These are phyloP conservation scores for Solanum pimpinellifolium DNA, from an alignment of 257 asterid species.

Conservation along the genomic window DNA sequence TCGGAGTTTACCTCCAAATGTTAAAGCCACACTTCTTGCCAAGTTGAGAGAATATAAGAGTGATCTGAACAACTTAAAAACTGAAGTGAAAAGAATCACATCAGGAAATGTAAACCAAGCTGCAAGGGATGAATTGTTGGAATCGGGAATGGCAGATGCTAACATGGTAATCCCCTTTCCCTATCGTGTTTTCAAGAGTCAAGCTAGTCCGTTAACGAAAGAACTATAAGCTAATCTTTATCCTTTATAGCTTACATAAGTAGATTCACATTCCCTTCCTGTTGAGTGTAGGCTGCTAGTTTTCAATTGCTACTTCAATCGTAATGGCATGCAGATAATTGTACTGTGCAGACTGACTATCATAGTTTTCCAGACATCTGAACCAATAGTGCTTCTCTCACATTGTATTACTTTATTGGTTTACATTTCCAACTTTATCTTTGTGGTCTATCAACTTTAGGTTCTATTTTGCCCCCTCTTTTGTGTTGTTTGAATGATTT, in stretches of 20 bases:
- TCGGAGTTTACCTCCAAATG: slow-evolving; percentile 66
- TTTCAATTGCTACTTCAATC: not conserved
- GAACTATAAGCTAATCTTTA: not conserved
- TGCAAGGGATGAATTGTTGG: slow-evolving; percentile 58
- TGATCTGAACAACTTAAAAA: slow-evolving; percentile 69
- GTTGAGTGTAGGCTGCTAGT: not conserved
- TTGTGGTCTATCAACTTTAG: not conserved
- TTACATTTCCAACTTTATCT: not conserved
- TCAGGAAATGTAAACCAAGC: slow-evolving; percentile 42
- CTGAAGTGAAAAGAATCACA: slow-evolving; percentile 64
- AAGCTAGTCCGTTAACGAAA: not conserved
- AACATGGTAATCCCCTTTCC: slow-evolving; percentile 29
- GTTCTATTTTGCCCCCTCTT: not conserved
- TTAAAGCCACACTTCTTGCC: slow-evolving; percentile 60
- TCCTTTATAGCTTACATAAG: not conserved
- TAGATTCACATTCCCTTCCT: not conserved
- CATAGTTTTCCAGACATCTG: not conserved
- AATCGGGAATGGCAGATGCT: slow-evolving; percentile 63
- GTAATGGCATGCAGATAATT: not conserved
- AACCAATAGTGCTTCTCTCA: not conserved
- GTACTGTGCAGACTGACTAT: not conserved
- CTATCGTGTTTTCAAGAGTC: not conserved
- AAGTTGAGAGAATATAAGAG: slow-evolving; percentile 74
- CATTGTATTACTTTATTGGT: not conserved
- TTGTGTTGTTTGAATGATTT: not conserved